Conservation (phyloP, 2,329 filamentous ascomycete species). For the Aotearoamyces nothofagi region DNA sequence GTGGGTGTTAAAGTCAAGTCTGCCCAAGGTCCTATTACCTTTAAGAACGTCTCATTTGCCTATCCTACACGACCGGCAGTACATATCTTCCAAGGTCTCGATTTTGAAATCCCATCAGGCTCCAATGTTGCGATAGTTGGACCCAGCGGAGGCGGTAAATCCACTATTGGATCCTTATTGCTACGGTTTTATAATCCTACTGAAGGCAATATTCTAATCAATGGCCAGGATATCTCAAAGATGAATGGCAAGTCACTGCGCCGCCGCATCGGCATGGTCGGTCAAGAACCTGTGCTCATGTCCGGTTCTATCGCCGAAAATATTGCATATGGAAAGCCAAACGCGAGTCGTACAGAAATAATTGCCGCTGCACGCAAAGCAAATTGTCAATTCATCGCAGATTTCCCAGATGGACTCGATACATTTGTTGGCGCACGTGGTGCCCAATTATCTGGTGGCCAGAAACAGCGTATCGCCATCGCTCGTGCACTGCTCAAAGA, state of each 20-base stretch:
- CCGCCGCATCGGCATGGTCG: conserved; percentile 84
- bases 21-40: conserved; percentile 77
- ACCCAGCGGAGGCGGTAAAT: conserved; percentile 90
- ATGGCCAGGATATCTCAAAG: conserved; percentile 64
- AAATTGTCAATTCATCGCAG: conserved; percentile 92
- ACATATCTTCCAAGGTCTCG: conserved; percentile 73
- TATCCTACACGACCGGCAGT: conserved; percentile 92
- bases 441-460: conserved; percentile 85
- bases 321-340: conserved; percentile 78
- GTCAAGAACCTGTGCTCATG: conserved; percentile 89
- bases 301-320: conserved; percentile 76
- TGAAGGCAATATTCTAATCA: conserved; percentile 62
- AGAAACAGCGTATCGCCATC: conserved; percentile 97
- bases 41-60: conserved; percentile 72
- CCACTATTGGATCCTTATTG: conserved; percentile 82
- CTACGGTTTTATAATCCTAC: conserved; percentile 84
- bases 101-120: conserved; percentile 84
- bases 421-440: conserved; percentile 86
- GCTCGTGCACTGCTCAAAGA: conserved; percentile 88
- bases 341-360: conserved; percentile 66
- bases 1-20: conserved; percentile 65
- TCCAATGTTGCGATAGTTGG: conserved; percentile 95
- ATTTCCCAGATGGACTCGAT: conserved; percentile 91
- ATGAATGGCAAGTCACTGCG: conserved; percentile 93
- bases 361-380: conserved; percentile 76